Evolutionary conservation across 495 filamentous ascomycete genomes (phyloP).

Genomic region (Melanomma pulvis-pyrius): DNA sequence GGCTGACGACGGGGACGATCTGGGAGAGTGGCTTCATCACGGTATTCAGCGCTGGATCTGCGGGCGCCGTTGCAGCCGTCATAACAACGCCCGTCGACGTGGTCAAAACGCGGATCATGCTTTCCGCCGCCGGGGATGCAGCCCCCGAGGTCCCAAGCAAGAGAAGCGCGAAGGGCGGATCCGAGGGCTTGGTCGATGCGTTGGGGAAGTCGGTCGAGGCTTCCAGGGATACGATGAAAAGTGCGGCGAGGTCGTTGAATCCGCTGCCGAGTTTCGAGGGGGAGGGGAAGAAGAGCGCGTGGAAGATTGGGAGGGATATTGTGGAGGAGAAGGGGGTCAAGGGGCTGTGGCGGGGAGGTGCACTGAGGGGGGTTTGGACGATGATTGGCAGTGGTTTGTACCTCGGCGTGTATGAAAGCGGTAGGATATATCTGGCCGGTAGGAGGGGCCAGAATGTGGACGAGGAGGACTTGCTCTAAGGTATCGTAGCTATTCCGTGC

Average conservation of each 20-base stretch:
- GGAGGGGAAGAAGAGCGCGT: slow-evolving; percentile 47
- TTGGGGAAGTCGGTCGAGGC: slow-evolving; percentile 38
- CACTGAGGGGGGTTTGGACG: slow-evolving; percentile 77
- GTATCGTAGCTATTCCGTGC: too few relatives aligned
- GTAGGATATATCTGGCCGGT: slow-evolving; percentile 68
- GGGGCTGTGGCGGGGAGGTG: slow-evolving; percentile 78
- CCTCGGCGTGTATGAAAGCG: slow-evolving; percentile 82
- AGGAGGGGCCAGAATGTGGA: slow-evolving; percentile 47
- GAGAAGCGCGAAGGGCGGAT: slow-evolving; percentile 19
- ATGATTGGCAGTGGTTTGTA: slow-evolving; percentile 80
- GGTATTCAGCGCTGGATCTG: slow-evolving; percentile 66
- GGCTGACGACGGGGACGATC: slow-evolving; percentile 44
- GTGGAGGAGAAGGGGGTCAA: slow-evolving; percentile 63
- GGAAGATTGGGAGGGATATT: slow-evolving; percentile 65
- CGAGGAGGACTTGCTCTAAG: slow-evolving; percentile 24
- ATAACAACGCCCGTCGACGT: slow-evolving; percentile 83
- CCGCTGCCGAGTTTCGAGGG: slow-evolving; percentile 35
- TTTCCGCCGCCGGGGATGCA: slow-evolving; percentile 55
- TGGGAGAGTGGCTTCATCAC: slow-evolving; percentile 68
- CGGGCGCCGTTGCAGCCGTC: slow-evolving; percentile 69
- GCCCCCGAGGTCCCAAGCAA: slow-evolving; percentile 31
- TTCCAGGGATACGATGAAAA: slow-evolving; percentile 34
- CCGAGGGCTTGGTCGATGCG: slow-evolving; percentile 41
- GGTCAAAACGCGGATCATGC: slow-evolving; percentile 76
- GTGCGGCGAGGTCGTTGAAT: slow-evolving; percentile 12